Conservation (phyloP, 169 alveolate species). For the Plasmodium berghei region DNA sequence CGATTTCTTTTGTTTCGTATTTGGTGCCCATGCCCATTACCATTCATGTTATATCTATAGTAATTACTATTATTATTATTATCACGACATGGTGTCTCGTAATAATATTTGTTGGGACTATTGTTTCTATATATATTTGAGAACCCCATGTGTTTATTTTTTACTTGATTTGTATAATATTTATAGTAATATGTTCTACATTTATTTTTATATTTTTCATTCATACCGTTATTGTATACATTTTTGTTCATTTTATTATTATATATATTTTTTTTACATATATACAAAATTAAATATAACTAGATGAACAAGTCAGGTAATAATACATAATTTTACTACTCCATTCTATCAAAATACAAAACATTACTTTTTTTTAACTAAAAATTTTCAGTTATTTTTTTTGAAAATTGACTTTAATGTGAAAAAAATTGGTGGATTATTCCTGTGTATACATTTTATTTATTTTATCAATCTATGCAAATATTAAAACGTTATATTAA, state of each 20-base stretch:
- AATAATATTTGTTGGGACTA: slow-evolving; percentile 41
- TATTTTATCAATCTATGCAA: too few relatives aligned
- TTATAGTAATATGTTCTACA: slow-evolving; percentile 44
- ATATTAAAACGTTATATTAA: too few relatives aligned
- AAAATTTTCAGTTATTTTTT: too few relatives aligned
- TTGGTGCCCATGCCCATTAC: neutral
- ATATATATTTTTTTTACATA: neutral
- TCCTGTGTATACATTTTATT: too few relatives aligned
- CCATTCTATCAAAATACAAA: too few relatives aligned
- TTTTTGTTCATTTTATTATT: slow-evolving; percentile 19
- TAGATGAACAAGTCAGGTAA: neutral
- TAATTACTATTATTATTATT: neutral
- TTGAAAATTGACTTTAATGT: too few relatives aligned
- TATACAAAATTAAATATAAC: slow-evolving; percentile 10
- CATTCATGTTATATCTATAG: slow-evolving; percentile 3
- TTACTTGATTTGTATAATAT: slow-evolving; percentile 38
- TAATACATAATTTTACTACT: too few relatives aligned
- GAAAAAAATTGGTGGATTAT: too few relatives aligned
- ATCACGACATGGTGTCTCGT: slow-evolving; percentile 8
- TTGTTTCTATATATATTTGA: slow-evolving; percentile 34
- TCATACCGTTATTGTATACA: slow-evolving; percentile 12
- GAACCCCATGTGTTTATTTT: slow-evolving; percentile 53
- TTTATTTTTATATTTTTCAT: slow-evolving; percentile 40
- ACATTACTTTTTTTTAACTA: too few relatives aligned
- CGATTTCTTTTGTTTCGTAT: slow-evolving; percentile 29